Conservation (phyloP, 768 basidiomycete species). For the Suillus fuscotomentosus region DNA sequence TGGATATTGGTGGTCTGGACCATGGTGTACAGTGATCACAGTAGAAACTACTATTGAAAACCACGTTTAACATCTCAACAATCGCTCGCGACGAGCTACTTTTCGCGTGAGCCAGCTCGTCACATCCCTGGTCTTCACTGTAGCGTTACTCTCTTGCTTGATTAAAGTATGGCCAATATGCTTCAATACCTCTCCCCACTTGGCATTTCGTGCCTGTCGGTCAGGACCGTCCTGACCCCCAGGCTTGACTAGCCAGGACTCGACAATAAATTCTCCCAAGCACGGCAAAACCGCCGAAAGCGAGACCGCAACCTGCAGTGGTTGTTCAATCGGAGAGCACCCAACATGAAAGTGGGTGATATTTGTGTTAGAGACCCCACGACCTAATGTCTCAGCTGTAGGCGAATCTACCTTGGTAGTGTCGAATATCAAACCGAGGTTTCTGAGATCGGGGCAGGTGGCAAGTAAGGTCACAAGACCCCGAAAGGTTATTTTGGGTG, state of each 20-base stretch:
- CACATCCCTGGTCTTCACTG: neutral
- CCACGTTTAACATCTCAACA: neutral
- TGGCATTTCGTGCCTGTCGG: neutral
- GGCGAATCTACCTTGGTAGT: neutral
- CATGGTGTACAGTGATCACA: too few relatives aligned
- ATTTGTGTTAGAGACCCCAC: neutral
- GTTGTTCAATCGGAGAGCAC: neutral
- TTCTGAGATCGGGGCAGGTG: neutral
- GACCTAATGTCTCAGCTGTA: neutral
- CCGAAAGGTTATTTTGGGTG: neutral
- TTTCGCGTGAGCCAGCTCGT: neutral
- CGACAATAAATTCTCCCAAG: neutral
- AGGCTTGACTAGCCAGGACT: neutral
- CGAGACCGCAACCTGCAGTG: neutral
- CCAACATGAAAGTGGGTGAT: neutral
- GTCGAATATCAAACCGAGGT: slow-evolving; percentile 1
- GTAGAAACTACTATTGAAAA: neutral
- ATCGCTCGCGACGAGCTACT: neutral
- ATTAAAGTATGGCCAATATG: neutral
- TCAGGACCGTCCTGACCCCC: neutral
- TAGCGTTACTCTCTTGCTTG: neutral
- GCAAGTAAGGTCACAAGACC: neutral
- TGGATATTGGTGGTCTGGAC: neutral
- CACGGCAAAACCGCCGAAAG: neutral
- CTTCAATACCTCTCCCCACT: neutral